Conservation (phyloP, 2,329 filamentous ascomycete species). For the Myriosclerotinia curreyana region DNA sequence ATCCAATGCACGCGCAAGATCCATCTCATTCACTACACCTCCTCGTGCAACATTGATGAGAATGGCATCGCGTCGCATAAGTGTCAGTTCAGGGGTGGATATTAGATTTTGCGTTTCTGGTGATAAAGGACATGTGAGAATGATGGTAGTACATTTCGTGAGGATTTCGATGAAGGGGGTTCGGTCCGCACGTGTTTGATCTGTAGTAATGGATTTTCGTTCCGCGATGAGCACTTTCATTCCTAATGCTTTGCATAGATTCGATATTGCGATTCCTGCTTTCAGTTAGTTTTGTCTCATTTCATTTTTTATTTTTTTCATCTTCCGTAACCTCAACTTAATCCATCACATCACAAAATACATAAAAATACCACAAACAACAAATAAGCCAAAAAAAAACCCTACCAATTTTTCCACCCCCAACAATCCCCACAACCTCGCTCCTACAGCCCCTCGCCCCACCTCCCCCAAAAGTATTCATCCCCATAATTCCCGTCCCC, state of each 20-base stretch:
- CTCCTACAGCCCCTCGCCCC: background rate
- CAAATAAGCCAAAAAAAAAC: background rate
- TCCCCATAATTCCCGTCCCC: background rate
- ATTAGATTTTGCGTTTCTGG: background rate
- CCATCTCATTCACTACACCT: background rate
- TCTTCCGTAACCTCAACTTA: no score
- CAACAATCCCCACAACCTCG: conserved; percentile 9
- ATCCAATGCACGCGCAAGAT: background rate
- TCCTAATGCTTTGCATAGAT: conserved; percentile 1
- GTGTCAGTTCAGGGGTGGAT: background rate
- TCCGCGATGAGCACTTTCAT: background rate
- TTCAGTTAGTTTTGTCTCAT: background rate
- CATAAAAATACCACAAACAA: no score
- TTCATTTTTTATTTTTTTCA: background rate
- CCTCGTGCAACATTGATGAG: background rate
- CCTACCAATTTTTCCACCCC: conserved; percentile 5
- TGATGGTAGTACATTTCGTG: background rate
- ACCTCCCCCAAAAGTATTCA: background rate
- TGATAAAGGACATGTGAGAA: background rate
- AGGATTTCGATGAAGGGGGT: background rate
- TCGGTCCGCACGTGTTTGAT: background rate
- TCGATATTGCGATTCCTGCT: background rate
- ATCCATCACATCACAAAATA: no score
- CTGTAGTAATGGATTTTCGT: background rate
- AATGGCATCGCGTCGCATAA: conserved; percentile 2